These are phyloP conservation scores for Flaveria sonorensis DNA, from an alignment of 129 eudicot genomes.

Conservation along the genomic window DNA sequence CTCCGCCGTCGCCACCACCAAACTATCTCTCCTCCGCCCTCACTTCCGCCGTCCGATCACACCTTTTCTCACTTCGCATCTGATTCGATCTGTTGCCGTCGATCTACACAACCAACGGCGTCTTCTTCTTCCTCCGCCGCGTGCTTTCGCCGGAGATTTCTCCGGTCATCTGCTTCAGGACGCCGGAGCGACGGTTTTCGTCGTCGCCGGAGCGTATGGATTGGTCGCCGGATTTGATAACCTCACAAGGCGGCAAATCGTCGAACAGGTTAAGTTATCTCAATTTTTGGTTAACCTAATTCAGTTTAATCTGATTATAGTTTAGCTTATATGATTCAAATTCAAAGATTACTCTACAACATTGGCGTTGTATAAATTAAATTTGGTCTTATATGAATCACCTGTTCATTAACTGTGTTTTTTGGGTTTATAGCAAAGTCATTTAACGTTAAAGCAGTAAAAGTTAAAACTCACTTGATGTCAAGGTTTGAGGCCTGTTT, in stretches of 20 bases:
- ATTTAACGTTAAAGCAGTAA: too few relatives aligned
- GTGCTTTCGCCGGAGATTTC: constrained; percentile 28
- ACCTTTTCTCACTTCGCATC: neutral
- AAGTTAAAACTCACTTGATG: too few relatives aligned
- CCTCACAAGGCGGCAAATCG: constrained; percentile 60
- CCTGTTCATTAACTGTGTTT: too few relatives aligned
- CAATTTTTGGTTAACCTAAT: too few relatives aligned
- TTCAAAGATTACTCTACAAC: too few relatives aligned
- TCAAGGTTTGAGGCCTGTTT: too few relatives aligned
- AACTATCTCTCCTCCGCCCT: constrained; percentile 8
- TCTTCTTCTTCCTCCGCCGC: constrained; percentile 21
- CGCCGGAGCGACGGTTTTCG: constrained; percentile 65
- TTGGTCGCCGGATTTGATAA: constrained; percentile 69
- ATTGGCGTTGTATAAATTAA: too few relatives aligned
- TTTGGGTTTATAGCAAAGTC: too few relatives aligned
- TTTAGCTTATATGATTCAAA: too few relatives aligned
- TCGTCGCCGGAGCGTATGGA: constrained; percentile 66
- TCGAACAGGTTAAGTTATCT: constrained; percentile 51
- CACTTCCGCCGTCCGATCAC: constrained; percentile 1
- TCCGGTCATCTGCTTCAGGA: constrained; percentile 53
- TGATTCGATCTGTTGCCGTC: neutral
- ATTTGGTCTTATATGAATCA: too few relatives aligned
- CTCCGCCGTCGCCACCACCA: neutral
- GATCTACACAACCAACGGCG: constrained; percentile 23
- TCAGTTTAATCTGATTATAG: too few relatives aligned